Conservation (phyloP, 2,329 filamentous ascomycete genomes). For the Cladophialophora yegresii region DNA sequence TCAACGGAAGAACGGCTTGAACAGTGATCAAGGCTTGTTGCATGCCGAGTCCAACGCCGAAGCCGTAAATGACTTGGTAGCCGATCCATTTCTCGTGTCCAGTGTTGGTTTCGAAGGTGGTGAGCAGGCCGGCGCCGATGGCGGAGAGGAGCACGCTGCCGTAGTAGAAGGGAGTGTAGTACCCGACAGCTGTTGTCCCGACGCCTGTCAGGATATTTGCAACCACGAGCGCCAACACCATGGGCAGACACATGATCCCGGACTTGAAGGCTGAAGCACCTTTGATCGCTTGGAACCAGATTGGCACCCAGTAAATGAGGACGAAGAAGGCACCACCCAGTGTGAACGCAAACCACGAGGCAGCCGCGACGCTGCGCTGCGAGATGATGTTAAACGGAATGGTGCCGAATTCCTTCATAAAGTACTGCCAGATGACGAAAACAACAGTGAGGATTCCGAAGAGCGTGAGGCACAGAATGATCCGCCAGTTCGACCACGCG, state of each 20-base stretch:
- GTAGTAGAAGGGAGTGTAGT: conserved; percentile 49
- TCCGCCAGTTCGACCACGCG: conserved; percentile 48
- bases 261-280: conserved; percentile 48
- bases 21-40: conserved; percentile 48
- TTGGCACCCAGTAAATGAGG: conserved; percentile 48
- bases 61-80: conserved; percentile 43
- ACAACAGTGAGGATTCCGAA: conserved; percentile 45
- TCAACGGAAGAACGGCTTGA: conserved; percentile 43
- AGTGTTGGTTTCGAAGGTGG: conserved; percentile 43
- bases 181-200: conserved; percentile 42
- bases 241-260: conserved; percentile 48
- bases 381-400: conserved; percentile 55
- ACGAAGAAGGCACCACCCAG: conserved; percentile 45
- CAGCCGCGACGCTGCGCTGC: conserved; percentile 46
- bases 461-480: conserved; percentile 54
- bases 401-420: conserved; percentile 53
- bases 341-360: conserved; percentile 42
- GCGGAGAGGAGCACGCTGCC: conserved; percentile 41
- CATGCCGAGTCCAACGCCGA: conserved; percentile 44
- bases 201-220: conserved; percentile 41
- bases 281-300: conserved; percentile 54
- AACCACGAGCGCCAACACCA: conserved; percentile 44
- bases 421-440: conserved; percentile 53
- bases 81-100: conserved; percentile 45
- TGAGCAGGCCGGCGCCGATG: conserved; percentile 48